phyloP scores from a whole-genome alignment of 495 filamentous ascomycete genomes.

The Friedmanniomyces endolithicus region DNA sequence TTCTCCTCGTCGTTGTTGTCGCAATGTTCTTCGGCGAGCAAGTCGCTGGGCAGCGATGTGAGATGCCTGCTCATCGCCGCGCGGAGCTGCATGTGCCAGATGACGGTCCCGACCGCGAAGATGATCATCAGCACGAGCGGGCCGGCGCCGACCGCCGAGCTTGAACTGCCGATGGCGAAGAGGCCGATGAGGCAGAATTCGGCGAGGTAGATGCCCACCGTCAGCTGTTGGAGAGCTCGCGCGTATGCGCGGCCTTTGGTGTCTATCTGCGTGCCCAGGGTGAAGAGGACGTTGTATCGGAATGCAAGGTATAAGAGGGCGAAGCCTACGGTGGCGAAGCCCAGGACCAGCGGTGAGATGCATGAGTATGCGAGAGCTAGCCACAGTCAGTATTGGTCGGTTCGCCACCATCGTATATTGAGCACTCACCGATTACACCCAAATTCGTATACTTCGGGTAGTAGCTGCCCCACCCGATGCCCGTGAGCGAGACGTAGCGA shows the following conservation, averaged over 20 bases:
- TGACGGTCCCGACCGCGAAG: constrained; percentile 63
- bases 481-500: constrained; percentile 50
- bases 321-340: constrained; percentile 72
- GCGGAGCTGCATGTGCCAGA: constrained; percentile 76
- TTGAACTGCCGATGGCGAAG: constrained; percentile 50
- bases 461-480: constrained; percentile 73
- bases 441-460: constrained; percentile 55
- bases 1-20: constrained; percentile 9
- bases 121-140: constrained; percentile 73
- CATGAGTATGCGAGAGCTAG: constrained; percentile 68
- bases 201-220: constrained; percentile 72
- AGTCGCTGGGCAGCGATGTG: constrained; percentile 56
- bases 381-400: background rate
- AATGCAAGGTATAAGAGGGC: constrained; percentile 82
- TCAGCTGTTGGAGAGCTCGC: constrained; percentile 77
- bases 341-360: constrained; percentile 83
- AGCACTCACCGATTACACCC: constrained; percentile 45
- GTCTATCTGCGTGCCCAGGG: constrained; percentile 70
- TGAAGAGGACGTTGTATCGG: constrained; percentile 88
- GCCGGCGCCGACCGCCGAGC: constrained; percentile 43
- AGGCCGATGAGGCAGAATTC: constrained; percentile 82
- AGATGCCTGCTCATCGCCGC: constrained; percentile 62
- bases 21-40: constrained; percentile 37
- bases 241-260: constrained; percentile 80
- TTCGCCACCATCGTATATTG: background rate